A percentile compares a stretch with the other conserved stretches of the same genome.
phyloP scores from a whole-genome alignment of 2,329 filamentous ascomycete species.

The Thelonectria rubi region DNA sequence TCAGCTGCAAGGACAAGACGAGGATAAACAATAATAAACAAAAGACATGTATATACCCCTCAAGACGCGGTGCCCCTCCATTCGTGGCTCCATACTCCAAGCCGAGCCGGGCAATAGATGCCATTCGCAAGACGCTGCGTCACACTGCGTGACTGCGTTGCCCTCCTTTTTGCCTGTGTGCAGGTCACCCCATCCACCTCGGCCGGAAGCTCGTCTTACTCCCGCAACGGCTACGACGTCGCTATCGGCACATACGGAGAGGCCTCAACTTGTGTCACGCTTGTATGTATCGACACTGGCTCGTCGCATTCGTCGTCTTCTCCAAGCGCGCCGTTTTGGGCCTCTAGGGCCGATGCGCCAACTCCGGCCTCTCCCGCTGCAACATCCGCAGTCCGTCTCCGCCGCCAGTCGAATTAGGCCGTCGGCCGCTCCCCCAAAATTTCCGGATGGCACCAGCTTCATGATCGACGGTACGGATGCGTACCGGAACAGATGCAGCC shows the following conservation, averaged over 20 bases:
- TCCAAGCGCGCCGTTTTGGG: conserved; percentile 6
- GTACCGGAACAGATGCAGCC: not conserved
- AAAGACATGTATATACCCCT: not conserved
- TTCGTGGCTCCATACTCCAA: not conserved
- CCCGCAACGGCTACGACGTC: no score
- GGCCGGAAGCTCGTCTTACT: not conserved
- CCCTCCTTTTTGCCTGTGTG: not conserved
- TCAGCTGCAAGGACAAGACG: not conserved
- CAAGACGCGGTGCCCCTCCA: not conserved
- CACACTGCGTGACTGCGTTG: not conserved
- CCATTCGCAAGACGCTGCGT: not conserved
- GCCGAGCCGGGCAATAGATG: not conserved
- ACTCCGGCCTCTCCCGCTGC: conserved; percentile 21
- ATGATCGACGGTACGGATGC: not conserved
- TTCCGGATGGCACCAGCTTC: conserved; percentile 7
- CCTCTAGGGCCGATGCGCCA: conserved; percentile 14
- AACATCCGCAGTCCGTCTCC: conserved; percentile 17
- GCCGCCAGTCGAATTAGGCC: conserved; percentile 12
- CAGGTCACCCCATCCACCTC: not conserved
- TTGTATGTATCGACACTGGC: no score
- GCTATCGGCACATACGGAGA: no score
- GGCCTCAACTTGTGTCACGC: no score
- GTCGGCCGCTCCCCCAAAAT: conserved; percentile 4
- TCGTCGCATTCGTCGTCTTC: not conserved
- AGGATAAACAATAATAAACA: not conserved